A percentile compares a stretch with the other conserved stretches of the same genome.
phyloP scores from a whole-genome alignment of 805 yeast species.

The Teunomyces barrocoloradensis region DNA sequence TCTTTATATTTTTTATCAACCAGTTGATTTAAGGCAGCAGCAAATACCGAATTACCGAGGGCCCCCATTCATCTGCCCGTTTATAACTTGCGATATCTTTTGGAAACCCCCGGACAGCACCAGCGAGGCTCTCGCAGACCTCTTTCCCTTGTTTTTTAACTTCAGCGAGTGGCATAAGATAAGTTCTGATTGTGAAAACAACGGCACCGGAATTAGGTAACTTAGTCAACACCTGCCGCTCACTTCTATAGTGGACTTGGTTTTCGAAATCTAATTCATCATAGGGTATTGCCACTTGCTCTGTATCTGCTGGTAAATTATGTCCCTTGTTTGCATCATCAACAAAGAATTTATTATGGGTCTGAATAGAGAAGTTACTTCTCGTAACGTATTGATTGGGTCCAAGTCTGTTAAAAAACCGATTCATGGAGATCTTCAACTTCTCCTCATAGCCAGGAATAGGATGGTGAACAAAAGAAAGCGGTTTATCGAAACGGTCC shows the following conservation, averaged over 20 bases:
- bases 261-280: constrained; percentile 37
- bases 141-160: constrained; percentile 32
- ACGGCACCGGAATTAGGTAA: constrained; percentile 38
- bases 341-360: constrained; percentile 32
- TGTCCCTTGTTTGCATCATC: constrained; percentile 42
- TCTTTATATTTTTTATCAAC: too few species aligned
- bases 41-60: constrained; percentile 42
- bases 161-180: constrained; percentile 34
- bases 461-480: constrained; percentile 39
- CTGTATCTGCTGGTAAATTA: constrained; percentile 25
- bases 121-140: constrained; percentile 50
- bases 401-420: constrained; percentile 33
- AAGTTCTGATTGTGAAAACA: constrained; percentile 41
- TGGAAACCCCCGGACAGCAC: constrained; percentile 65
- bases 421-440: constrained; percentile 40
- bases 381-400: constrained; percentile 41
- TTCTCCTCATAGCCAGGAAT: constrained; percentile 42
- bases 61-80: constrained; percentile 65
- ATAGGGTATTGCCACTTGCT: constrained; percentile 22
- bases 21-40: not conserved
- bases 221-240: constrained; percentile 39
- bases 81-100: constrained; percentile 60
- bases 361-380: constrained; percentile 41
- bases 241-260: constrained; percentile 42
- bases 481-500: constrained; percentile 36